Percentiles rank a stretch among this genome's conserved stretches.
These are phyloP conservation scores for Alloteropsis semialata DNA, from an alignment of 176 grass and related monocot genomes.

Conservation along the genomic window DNA sequence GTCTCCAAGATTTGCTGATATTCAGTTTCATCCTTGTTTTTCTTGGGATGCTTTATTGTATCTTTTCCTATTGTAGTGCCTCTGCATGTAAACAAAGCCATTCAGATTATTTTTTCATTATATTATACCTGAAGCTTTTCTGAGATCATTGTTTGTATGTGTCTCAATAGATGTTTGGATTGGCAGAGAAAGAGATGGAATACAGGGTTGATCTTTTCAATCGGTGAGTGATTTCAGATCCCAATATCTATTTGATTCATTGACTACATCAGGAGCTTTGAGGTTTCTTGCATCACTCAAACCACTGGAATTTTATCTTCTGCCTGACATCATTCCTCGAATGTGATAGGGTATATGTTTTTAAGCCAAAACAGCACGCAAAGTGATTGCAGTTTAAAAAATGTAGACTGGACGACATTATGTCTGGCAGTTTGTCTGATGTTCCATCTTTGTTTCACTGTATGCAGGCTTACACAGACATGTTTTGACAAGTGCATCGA, in stretches of 20 bases:
- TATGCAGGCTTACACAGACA: slow-evolving; percentile 54
- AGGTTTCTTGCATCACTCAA: not conserved
- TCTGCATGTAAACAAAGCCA: not conserved
- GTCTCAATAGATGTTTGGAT: slow-evolving; percentile 55
- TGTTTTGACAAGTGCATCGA: slow-evolving; percentile 76
- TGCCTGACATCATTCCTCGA: not conserved
- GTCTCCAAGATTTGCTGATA: not conserved
- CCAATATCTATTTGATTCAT: not conserved
- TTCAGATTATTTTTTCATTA: not conserved
- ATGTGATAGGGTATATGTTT: not conserved
- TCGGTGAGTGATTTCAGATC: slow-evolving; percentile 22
- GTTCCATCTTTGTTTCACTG: not conserved
- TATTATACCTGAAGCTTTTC: not conserved
- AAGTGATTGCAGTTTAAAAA: not conserved
- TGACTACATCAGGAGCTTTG: not conserved
- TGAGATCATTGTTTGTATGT: not conserved
- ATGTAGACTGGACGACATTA: not conserved
- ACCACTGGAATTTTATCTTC: not conserved
- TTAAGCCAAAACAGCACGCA: not conserved
- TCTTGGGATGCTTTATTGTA: not conserved
- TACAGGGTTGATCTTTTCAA: slow-evolving; percentile 87
- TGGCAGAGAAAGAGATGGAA: slow-evolving; percentile 84
- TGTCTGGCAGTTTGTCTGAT: not conserved
- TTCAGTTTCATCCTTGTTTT: not conserved
- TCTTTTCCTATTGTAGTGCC: not conserved